Evolutionary conservation across 2,329 filamentous ascomycete species (phyloP).

Genomic region (Calcarisporium arbuscula): DNA sequence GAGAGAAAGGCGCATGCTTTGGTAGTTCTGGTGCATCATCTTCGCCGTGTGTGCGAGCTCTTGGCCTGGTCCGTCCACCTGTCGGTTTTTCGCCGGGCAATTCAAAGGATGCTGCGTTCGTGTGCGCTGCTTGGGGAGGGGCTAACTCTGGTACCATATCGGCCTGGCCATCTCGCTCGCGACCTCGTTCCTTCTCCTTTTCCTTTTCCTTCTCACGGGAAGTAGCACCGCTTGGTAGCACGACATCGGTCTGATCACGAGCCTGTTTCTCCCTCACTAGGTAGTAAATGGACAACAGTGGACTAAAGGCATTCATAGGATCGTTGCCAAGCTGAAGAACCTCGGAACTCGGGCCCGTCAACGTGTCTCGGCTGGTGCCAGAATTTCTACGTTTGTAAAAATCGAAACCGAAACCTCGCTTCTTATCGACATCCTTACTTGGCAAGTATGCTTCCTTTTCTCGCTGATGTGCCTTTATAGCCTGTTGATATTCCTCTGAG

Average conservation of each 20-base stretch:
- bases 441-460: constrained; percentile 56
- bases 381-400: constrained; percentile 96
- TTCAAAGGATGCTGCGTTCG: constrained; percentile 78
- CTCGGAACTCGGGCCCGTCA: constrained; percentile 78
- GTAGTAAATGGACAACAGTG: constrained; percentile 89
- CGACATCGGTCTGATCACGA: constrained; percentile 50
- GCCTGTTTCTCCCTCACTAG: constrained; percentile 93
- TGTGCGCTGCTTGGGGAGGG: constrained; percentile 80
- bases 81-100: constrained; percentile 85
- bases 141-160: constrained; percentile 63
- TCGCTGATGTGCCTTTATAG: constrained; percentile 63
- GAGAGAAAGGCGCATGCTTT: constrained; percentile 23
- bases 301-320: constrained; percentile 88
- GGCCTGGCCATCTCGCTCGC: constrained; percentile 23
- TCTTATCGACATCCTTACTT: constrained; percentile 68
- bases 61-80: constrained; percentile 73
- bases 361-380: constrained; percentile 77
- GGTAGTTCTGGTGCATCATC: constrained; percentile 70
- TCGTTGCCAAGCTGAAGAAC: constrained; percentile 76
- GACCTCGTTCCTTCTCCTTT: constrained; percentile 20
- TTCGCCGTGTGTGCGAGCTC: constrained; percentile 89
- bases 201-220: constrained; percentile 24
- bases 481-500: constrained; percentile 88
- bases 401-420: constrained; percentile 81
- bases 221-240: constrained; percentile 39